These are phyloP conservation scores for Aspergillus felis DNA, from an alignment of 2,329 filamentous ascomycete species.

Conservation along the genomic window DNA sequence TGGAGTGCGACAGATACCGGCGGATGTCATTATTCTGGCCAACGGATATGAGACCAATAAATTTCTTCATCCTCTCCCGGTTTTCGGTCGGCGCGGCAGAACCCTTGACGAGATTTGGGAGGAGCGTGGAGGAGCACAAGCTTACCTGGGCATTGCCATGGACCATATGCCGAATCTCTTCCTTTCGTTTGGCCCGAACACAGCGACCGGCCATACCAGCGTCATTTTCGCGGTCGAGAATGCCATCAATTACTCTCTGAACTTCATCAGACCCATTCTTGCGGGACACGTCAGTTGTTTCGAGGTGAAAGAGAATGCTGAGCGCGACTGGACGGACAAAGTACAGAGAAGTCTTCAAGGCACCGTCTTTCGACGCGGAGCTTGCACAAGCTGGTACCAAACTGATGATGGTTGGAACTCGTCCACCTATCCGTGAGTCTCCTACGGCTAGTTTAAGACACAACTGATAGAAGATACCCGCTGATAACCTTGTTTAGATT, in stretches of 20 bases:
- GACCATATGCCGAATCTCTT: slow-evolving; percentile 65
- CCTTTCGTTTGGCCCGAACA: slow-evolving; percentile 61
- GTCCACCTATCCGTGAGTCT: slow-evolving; percentile 43
- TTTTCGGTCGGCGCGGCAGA: slow-evolving; percentile 22
- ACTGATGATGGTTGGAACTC: slow-evolving; percentile 48
- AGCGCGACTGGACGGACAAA: slow-evolving; percentile 45
- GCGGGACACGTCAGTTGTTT: slow-evolving; percentile 42
- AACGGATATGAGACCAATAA: slow-evolving; percentile 35
- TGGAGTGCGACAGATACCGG: slow-evolving; percentile 10
- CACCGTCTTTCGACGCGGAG: slow-evolving; percentile 46
- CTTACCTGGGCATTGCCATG: slow-evolving; percentile 42
- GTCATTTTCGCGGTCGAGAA: slow-evolving; percentile 61
- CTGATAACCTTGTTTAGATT: slow-evolving; percentile 29
- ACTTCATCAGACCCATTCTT: slow-evolving; percentile 54
- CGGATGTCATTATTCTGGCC: slow-evolving; percentile 29
- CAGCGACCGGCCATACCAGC: slow-evolving; percentile 58
- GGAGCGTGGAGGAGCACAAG: slow-evolving; percentile 27
- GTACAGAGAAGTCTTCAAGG: slow-evolving; percentile 46
- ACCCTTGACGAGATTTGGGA: slow-evolving; percentile 24
- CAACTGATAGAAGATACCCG: background rate
- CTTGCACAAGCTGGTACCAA: slow-evolving; percentile 50
- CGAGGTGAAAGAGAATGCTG: slow-evolving; percentile 49
- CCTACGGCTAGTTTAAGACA: background rate
- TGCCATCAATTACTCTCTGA: slow-evolving; percentile 56
- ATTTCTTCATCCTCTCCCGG: slow-evolving; percentile 32